Evolutionary conservation across 371 early-diverging fungal species (phyloP), one percentile per base, ranked within the genome.

Genomic region (Mortierella sp.): DNA sequence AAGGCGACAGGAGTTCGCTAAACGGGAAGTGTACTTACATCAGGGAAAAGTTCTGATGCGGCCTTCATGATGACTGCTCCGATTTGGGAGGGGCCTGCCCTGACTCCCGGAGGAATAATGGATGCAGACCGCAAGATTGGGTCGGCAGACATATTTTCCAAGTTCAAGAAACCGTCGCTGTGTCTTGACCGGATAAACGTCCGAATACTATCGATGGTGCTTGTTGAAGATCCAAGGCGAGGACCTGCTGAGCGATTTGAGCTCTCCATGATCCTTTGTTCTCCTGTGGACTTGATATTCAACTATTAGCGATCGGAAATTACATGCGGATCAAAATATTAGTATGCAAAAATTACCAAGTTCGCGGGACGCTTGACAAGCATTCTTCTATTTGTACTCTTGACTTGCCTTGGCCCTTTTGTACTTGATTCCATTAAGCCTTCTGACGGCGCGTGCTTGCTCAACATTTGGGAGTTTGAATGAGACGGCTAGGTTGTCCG

Each of bases 51-150:
- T 54, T 80, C 73, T 9, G 76, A 47, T 38, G 81, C 81, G 28
- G 73, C 81, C 58, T 80, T 80, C 81, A 80, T 80, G 57, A 80
- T 60, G 21, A 80, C 81, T 21, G 81, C 55, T 55, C 81, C 81
- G 26, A 80, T 73, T 24, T 80, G 72, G 58, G 28, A 55, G 3
- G 57, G 28, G 14, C 76, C 44, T 38, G 38, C 55, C 11, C 42
- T 63, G 21, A 42, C 38, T 54, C 81, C 81, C 21, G 81, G 81
- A 9, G 81, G 81, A 38, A 65, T n/a, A 57, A 80, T 70, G 3
- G 72, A 50, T 21, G 76, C 81, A 11, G 81, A 58, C 14, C 76
- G 81, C 31, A 80, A 34, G 13, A 45, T 80, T 16, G 72, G 65
- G 31, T 80, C 81, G 26, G 63, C 38, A 8, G 81, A 76, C 81